Evolutionary conservation across 202 grass and related monocot species (phyloP), one percentile per base, ranked within the genome.

Genomic region (Saccharum hybrid): DNA sequence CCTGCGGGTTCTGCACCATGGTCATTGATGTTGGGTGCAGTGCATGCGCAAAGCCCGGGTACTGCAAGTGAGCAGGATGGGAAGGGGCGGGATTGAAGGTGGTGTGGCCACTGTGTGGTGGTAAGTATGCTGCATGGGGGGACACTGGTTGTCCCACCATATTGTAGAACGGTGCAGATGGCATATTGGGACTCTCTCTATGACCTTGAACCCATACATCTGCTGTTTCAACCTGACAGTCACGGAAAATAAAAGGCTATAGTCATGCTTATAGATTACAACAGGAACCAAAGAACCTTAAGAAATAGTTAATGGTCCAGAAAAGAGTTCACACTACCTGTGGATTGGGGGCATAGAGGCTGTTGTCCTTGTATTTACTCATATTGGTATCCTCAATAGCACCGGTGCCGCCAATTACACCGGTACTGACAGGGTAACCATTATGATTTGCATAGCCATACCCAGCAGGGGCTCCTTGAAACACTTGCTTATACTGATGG

Each of bases 191-290:
- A 39, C 80, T 84, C 56, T 97, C 95, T 75, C 85, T 88, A 56
- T 86, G 88, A 68, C 84, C 83, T 76, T 94, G 88, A 76, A 90
- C 85, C 90, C 90, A 94, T 43, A 91, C n/a, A 75, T 97, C 95
- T 66, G 85, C 71, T 41, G 82, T 79, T 70, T 97, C 95, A 33
- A 86, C 80, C 95, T 97, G 82, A 57, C 21, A 87, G 59, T 16
- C 43, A 52, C 3, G 2, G 28, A 18, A 31, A 45, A 74, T 45
- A 42, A 66, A 48, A 66, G 23, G 9, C 45, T 59, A 39, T 33
- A 45, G 49, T 70, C 40, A 42, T 75, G 69, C 41, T 48, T 30
- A 72, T 23, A 48, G 0, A 41, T 13, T n/a, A 56, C 26, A 88
- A n/a, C 5, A 34, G 31, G 18, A 36, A 68, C 30, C 42, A 46